Conservation (phyloP, 2,329 filamentous ascomycete genomes). For the Sporothrix inflata region DNA sequence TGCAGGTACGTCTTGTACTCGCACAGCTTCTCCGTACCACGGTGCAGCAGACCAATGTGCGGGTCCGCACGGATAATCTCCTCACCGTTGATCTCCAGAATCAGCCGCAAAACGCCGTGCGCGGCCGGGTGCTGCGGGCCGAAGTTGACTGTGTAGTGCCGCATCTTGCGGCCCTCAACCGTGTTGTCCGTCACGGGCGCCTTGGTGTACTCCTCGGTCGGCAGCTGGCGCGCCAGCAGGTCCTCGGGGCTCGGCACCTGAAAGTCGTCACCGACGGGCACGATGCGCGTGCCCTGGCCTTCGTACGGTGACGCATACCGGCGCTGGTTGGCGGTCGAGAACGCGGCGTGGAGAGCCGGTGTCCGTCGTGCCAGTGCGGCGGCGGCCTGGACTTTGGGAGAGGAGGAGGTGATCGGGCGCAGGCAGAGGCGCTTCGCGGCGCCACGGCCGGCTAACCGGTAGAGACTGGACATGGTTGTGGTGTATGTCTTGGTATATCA, state of each 20-base stretch:
- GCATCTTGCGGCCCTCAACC: conserved; percentile 75
- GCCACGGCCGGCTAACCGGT: conserved; percentile 71
- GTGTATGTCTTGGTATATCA: not conserved
- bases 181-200: conserved; percentile 54
- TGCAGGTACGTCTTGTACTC: conserved; percentile 99
- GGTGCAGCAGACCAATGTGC: conserved; percentile 93
- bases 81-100: conserved; percentile 96
- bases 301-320: conserved; percentile 62
- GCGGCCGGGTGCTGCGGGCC: conserved; percentile 98
- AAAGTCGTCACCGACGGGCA: conserved; percentile 69
- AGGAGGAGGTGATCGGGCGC: conserved; percentile 43
- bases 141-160: conserved; percentile 99
- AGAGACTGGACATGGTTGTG: conserved; percentile 65
- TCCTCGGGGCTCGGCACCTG: conserved; percentile 51
- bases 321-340: conserved; percentile 67
- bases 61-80: conserved; percentile 96
- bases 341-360: conserved; percentile 53
- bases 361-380: conserved; percentile 15
- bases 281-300: conserved; percentile 62
- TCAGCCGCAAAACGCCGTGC: conserved; percentile 95
- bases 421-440: conserved; percentile 67
- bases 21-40: conserved; percentile 98
- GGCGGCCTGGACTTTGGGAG: conserved; percentile 23
- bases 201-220: conserved; percentile 42
- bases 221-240: conserved; percentile 34